Percentiles rank a stretch among this genome's conserved stretches.
Evolutionary conservation across 2,329 filamentous ascomycete species (phyloP).

Genomic region (Cryphonectria naterciae): DNA sequence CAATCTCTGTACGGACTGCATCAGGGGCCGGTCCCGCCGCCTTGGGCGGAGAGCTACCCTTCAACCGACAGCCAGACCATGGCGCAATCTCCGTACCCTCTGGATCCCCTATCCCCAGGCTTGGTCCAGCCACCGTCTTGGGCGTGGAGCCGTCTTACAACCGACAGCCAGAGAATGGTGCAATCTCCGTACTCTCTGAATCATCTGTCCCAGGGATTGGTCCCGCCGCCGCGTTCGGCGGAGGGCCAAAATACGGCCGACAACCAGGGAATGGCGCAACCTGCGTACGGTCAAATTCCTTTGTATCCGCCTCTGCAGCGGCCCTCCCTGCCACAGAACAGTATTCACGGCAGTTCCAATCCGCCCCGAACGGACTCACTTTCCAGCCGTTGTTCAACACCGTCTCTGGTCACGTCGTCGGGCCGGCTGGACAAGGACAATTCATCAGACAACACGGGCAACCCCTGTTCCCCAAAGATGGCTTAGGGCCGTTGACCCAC

Average conservation of each 20-base stretch:
- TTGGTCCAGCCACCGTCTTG: too few relatives aligned
- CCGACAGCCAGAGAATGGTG: too few relatives aligned
- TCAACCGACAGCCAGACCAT: too few relatives aligned
- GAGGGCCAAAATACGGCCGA: not conserved
- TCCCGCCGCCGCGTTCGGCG: too few relatives aligned
- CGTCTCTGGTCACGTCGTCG: not conserved
- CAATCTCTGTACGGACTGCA: too few relatives aligned
- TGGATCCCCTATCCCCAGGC: too few relatives aligned
- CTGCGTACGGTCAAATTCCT: not conserved
- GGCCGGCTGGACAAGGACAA: not conserved
- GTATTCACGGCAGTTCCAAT: conserved; percentile 13
- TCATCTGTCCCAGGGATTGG: too few relatives aligned
- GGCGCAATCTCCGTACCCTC: too few relatives aligned
- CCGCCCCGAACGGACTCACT: not conserved
- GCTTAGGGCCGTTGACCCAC: not conserved
- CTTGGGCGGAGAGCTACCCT: too few relatives aligned
- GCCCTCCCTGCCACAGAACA: not conserved
- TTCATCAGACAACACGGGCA: not conserved
- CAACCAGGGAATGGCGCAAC: not conserved
- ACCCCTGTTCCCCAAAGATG: not conserved
- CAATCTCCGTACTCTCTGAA: too few relatives aligned
- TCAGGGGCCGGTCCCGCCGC: too few relatives aligned
- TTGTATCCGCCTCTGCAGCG: not conserved
- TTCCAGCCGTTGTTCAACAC: not conserved
- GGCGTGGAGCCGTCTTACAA: too few relatives aligned